A percentile compares a stretch with the other conserved stretches of the same genome.
phyloP scores from a whole-genome alignment of 2,329 filamentous ascomycete species.

The Geosmithia putterillii region DNA sequence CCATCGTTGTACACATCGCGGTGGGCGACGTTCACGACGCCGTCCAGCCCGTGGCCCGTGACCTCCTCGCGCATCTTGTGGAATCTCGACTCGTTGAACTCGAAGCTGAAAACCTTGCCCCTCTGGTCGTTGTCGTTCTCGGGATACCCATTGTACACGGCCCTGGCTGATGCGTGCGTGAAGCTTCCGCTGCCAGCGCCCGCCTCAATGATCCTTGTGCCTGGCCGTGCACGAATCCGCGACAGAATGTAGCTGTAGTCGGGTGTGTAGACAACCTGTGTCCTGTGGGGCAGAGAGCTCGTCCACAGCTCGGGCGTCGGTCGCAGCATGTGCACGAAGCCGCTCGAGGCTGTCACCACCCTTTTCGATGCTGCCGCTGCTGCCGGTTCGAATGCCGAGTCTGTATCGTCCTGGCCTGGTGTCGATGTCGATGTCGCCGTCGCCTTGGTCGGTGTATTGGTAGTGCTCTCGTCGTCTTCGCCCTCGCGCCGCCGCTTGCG shows the following conservation, averaged over 20 bases:
- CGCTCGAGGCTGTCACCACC: slow-evolving; percentile 43
- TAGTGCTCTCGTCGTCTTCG: not conserved
- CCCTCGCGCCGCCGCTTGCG: slow-evolving; percentile 49
- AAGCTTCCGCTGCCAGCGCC: slow-evolving; percentile 76
- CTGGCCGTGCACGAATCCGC: slow-evolving; percentile 60
- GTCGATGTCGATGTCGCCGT: slow-evolving; percentile 21
- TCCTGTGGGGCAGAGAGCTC: slow-evolving; percentile 64
- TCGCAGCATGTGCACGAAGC: slow-evolving; percentile 67
- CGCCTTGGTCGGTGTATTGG: slow-evolving; percentile 4
- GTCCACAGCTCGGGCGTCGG: slow-evolving; percentile 80
- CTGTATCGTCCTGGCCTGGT: not conserved
- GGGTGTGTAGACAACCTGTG: slow-evolving; percentile 77
- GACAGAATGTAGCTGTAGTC: slow-evolving; percentile 80
- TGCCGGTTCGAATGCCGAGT: slow-evolving; percentile 9
- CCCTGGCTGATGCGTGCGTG: slow-evolving; percentile 64
- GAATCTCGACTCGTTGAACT: slow-evolving; percentile 65
- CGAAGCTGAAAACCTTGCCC: slow-evolving; percentile 71
- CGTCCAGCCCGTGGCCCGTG: slow-evolving; percentile 50
- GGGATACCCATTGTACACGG: slow-evolving; percentile 63
- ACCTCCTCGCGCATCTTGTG: slow-evolving; percentile 59
- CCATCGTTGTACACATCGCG: slow-evolving; percentile 69
- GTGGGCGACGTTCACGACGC: slow-evolving; percentile 60
- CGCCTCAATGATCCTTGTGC: slow-evolving; percentile 64
- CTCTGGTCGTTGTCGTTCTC: slow-evolving; percentile 24
- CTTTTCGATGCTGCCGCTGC: slow-evolving; percentile 29